Base-by-base conservation (phyloP, 139 green algal genomes). In the Trebouxia sp. region DNA sequence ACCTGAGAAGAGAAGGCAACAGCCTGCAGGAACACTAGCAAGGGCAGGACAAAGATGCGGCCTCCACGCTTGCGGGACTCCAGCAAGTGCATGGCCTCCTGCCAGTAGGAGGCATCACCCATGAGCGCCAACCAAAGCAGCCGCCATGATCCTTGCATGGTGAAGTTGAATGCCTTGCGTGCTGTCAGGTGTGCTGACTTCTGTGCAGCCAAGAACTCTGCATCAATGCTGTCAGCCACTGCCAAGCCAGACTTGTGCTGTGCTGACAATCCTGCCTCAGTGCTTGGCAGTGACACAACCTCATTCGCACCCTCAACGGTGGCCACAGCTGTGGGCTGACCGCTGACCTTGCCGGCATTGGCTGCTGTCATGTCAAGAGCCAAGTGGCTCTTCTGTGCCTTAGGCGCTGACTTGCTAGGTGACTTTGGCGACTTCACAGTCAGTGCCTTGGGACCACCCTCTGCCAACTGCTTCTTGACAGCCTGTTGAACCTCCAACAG, bases 11-110 rank as follows among this genome's bases (percentile, higher is more conserved):
- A 17, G 11, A 37, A 42, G 12, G 62, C 62, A n/a, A 72, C 37
- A 8, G 15, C 10, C 37, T 72, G 62, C 62, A 72, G 37, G 15
- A 42, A 17, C 35, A 72, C 35, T 17, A 72, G 37, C 15, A 45
- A 37, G 15, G 62, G 43, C 72, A 79, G 41, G 22, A 42, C 1
- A 37, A n/a, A n/a, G n/a, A n/a, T n/a, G n/a, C n/a, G n/a, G n/a
- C n/a, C n/a, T n/a, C 32, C 24, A 1, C 50, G 41, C 30, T 30
- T 66, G 45, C 20, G 55, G 4, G 24, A 26, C 26, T 56, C 72
- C 43, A 66, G 24, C 9, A 79, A n/a, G 30, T 66, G 45, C 72
- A 79, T 62, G n/a, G 72, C 72, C 72, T 79, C 72, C 15, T 56
- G 72, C 45, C 48, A 79, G 72, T 47, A 79, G 17, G 72, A 58